A percentile compares a stretch with the other conserved stretches of the same genome.
Conservation (phyloP, 768 basidiomycete species). For the Asterophora parasitica region DNA sequence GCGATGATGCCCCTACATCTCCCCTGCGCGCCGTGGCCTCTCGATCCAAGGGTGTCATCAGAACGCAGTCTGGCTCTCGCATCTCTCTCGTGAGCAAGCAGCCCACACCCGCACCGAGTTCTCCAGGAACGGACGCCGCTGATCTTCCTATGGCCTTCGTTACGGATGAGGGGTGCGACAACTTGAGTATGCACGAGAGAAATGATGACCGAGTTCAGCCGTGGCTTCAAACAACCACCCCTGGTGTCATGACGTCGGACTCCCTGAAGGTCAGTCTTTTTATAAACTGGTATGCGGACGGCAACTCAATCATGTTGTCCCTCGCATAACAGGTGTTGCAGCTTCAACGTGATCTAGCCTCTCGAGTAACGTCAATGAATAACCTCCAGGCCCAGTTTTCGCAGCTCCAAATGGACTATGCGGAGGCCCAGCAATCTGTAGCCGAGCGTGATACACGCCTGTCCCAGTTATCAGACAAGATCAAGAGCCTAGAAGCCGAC, state of each 20-base stretch:
- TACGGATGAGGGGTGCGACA: neutral
- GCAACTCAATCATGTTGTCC: neutral
- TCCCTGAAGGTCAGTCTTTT: slow-evolving; percentile 5
- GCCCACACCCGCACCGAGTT: slow-evolving; percentile 47
- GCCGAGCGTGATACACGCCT: slow-evolving; percentile 23
- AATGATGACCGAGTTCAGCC: neutral
- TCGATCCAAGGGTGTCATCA: slow-evolving; percentile 19
- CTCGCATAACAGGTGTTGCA: slow-evolving; percentile 9
- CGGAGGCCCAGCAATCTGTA: slow-evolving; percentile 16
- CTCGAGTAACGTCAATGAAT: slow-evolving; percentile 13
- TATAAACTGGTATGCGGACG: neutral
- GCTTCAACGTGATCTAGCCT: slow-evolving; percentile 17
- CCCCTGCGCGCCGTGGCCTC: slow-evolving; percentile 2
- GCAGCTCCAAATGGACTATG: slow-evolving; percentile 16
- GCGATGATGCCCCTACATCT: slow-evolving; percentile 5
- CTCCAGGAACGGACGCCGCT: slow-evolving; percentile 8
- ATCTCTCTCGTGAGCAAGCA: slow-evolving; percentile 43
- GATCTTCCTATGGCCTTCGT: neutral
- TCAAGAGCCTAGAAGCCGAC: slow-evolving; percentile 15
- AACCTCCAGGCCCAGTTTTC: slow-evolving; percentile 18
- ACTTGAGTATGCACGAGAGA: neutral
- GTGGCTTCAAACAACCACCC: neutral
- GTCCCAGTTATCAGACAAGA: slow-evolving; percentile 17
- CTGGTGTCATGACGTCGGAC: neutral
- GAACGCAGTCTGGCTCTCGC: slow-evolving; percentile 44